Percentiles rank a stretch among this genome's conserved stretches.
Conservation (phyloP, 2,329 filamentous ascomycete species). For the Trichoderma arundinaceum region DNA sequence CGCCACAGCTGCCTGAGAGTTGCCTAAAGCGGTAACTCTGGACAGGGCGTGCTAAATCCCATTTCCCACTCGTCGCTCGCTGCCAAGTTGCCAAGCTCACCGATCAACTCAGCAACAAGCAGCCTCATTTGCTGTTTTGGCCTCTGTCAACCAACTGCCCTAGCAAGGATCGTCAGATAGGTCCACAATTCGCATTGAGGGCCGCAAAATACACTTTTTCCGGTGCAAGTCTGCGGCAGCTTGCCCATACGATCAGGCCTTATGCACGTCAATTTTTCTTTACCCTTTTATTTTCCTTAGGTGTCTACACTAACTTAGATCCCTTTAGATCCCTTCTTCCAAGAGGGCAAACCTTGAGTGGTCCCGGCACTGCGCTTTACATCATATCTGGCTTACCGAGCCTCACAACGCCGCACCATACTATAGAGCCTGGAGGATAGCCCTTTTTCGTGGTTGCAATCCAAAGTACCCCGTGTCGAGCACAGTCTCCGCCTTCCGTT, state of each 20-base stretch:
- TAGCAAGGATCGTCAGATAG: slow-evolving; percentile 15
- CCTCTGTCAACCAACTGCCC: neutral
- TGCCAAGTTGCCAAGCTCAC: slow-evolving; percentile 6
- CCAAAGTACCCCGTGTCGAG: too few species aligned
- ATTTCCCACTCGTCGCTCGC: neutral
- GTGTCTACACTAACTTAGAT: slow-evolving; percentile 15
- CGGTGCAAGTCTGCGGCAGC: slow-evolving; percentile 6
- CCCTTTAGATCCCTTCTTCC: slow-evolving; percentile 17
- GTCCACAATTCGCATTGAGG: slow-evolving; percentile 3
- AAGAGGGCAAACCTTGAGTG: neutral
- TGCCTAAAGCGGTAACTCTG: too few species aligned
- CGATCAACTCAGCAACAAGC: neutral
- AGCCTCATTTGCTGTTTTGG: neutral
- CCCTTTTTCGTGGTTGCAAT: neutral
- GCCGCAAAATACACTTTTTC: slow-evolving; percentile 7
- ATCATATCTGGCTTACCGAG: neutral
- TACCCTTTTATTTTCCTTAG: neutral
- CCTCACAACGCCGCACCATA: neutral
- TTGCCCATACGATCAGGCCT: slow-evolving; percentile 17
- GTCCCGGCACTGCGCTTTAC: slow-evolving; percentile 12
- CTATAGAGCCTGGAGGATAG: neutral
- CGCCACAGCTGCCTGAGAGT: too few species aligned
- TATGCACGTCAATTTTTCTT: slow-evolving; percentile 27
- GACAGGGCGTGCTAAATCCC: neutral
- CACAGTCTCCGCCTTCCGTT: too few species aligned